Evolutionary conservation across 2,329 filamentous ascomycete genomes (phyloP), one percentile per base, ranked within the genome.

Genomic region (Aspergillus sp.): DNA sequence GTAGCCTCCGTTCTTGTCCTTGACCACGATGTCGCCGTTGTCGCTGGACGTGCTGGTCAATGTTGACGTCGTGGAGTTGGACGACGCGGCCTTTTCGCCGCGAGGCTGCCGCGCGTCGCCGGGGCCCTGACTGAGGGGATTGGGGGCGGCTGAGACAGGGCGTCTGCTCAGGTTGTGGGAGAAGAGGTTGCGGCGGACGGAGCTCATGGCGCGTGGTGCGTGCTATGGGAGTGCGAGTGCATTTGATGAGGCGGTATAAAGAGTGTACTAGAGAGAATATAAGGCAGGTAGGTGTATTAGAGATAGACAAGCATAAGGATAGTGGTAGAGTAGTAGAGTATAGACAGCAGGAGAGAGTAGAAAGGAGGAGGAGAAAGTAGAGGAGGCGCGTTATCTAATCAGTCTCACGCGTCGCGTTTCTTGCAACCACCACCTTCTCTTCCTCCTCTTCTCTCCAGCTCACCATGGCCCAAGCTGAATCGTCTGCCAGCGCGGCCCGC

Each of bases 1-100:
- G 37, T 69, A 71, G 15, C 63, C 58, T 1, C 69, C 69, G 33
- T 65, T 60, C 15, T 63, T 60, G 37, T 71, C 64, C 8, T 64
- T 60, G 26, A 65, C 64, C 15, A 72, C 66, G 15, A 72, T 67
- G 28, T 72, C 69, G 36, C 52, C 55, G 27, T 57, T 57, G 31
- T 64, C 52, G 11, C 51, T 37, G 2, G 41, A n/a, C 11, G 46
- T 47, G 7, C 41, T 34, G 16, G 36, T 41, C 16, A 52, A 35
- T 3, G 44, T 39, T 7, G 44, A 42, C 4, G 34, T 41, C 5
- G 26, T 36, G 1, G 45, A 33, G 5, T 57, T 51, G 1, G 48
- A 43, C 3, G 41, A 34, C 20, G 39, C 37, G 11, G 48, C 32
- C 26, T 46, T 45, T 6, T 47, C 24, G 5, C 46, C 40, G 34